Base-by-base conservation (phyloP, 495 filamentous ascomycete genomes). In the Penicillium parvum region DNA sequence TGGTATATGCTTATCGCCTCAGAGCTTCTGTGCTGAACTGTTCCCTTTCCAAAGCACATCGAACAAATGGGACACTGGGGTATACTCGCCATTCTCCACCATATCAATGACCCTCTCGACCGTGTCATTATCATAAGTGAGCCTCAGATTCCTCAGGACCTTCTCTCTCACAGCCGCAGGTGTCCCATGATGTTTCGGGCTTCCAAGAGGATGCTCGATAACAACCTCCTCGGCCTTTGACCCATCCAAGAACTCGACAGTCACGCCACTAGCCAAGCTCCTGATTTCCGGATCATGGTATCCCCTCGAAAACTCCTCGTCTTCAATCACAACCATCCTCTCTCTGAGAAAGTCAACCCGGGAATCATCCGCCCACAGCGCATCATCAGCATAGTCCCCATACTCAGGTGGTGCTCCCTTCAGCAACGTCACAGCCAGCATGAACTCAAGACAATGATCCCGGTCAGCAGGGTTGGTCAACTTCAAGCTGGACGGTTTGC, bases 171-270 rank as follows among this genome's bases (percentile, higher is more conserved):
- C 82, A 45, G 84, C 73, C 25, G 81, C 81, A 61, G 87, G 83
- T 37, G 89, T 89, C 66, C 87, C 83, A 38, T 83, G 75, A 42
- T 85, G 72, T 46, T 83, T 69, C 40, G 74, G 78, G 69, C 94
- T 88, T 33, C 89, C 89, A 26, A 91, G 71, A 3, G 89, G 89
- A 35, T 84, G 88, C 62, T 94, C 85, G n/a, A 95, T 77, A 7
- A 86, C 75, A 32, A 90, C 78, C 61, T 95, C 88, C 6, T 82
- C 74, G 16, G 91, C 68, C 16, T 79, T 66, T 3, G 45, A 33
- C 6, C 64, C 54, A 51, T 59, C 42, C 3, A 34, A 15, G 8
- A 72, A 37, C 18, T 37, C 7, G 2, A 70, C 32, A 5, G 45
- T 54, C 12, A 68, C 29, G 0, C 50, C 62, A 37, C 42, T 49